These are phyloP conservation scores for Plasmodium falciparum DNA, from an alignment of 169 alveolate genomes.

Conservation along the genomic window DNA sequence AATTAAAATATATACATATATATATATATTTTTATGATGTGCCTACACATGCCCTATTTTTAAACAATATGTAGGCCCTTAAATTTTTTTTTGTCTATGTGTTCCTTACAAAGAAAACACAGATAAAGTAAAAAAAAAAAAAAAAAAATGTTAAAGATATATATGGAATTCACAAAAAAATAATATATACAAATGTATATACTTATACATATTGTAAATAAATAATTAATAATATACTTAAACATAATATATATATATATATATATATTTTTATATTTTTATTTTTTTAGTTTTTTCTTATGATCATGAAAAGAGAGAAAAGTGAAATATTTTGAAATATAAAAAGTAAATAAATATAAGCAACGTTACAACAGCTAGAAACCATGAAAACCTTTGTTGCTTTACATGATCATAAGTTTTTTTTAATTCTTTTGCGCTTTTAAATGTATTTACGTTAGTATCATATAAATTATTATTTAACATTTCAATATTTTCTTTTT, in stretches of 20 bases:
- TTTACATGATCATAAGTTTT: constrained; percentile 65
- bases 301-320: constrained; percentile 19
- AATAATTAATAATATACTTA: too few species aligned
- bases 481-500: constrained; percentile 61
- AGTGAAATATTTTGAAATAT: constrained; percentile 61
- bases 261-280: too few species aligned
- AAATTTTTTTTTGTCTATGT: too few species aligned
- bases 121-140: too few species aligned
- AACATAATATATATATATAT: too few species aligned
- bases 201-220: too few species aligned
- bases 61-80: too few species aligned
- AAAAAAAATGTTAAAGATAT: too few species aligned
- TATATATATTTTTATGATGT: constrained; percentile 1
- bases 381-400: constrained; percentile 71
- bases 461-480: constrained; percentile 69
- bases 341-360: constrained; percentile 50
- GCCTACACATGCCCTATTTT: background rate
- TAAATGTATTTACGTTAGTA: constrained; percentile 58
- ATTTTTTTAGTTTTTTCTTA: too few species aligned
- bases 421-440: constrained; percentile 66
- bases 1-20: background rate
- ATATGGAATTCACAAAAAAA: too few species aligned
- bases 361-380: constrained; percentile 32
- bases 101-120: too few species aligned
- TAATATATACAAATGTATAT: too few species aligned